Percentiles rank a stretch among this genome's conserved stretches.
Evolutionary conservation across 2,329 filamentous ascomycete genomes (phyloP).

Genomic region (Calonectria multiphialidica): DNA sequence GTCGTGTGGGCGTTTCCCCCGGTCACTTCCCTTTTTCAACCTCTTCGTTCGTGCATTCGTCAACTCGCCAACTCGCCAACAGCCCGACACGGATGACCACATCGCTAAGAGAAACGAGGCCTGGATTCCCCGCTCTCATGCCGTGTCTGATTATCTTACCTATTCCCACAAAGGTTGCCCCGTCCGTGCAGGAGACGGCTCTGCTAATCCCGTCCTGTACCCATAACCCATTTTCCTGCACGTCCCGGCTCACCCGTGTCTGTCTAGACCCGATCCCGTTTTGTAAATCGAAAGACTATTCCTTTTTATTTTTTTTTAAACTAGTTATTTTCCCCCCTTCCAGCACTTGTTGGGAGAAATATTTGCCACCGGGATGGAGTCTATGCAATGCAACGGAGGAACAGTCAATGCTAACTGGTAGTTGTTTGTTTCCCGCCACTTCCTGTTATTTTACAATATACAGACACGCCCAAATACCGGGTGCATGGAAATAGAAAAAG

Average conservation of each 20-base stretch:
- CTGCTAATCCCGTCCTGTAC: slow-evolving; percentile 1
- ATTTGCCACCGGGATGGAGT: neutral
- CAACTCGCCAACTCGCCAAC: neutral
- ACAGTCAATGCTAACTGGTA: neutral
- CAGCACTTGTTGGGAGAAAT: slow-evolving; percentile 15
- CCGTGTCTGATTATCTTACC: neutral
- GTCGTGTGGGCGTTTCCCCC: neutral
- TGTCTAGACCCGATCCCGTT: neutral
- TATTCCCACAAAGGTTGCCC: neutral
- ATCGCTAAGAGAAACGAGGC: neutral
- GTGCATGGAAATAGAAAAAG: neutral
- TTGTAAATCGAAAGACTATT: slow-evolving; percentile 5
- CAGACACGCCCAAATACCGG: neutral
- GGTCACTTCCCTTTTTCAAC: neutral
- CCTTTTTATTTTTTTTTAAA: slow-evolving; percentile 15
- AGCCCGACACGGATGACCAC: neutral
- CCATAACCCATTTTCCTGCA: slow-evolving; percentile 3
- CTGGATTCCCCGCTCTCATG: neutral
- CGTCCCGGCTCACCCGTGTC: neutral
- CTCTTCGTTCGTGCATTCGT: neutral
- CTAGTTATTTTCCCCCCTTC: too few species aligned
- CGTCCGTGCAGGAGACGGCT: neutral
- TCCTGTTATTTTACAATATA: neutral
- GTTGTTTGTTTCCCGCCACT: too few species aligned
- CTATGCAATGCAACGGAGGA: neutral